Base-by-base conservation (phyloP, 495 filamentous ascomycete genomes). In the Aspergillus sclerotiicarbonarius region DNA sequence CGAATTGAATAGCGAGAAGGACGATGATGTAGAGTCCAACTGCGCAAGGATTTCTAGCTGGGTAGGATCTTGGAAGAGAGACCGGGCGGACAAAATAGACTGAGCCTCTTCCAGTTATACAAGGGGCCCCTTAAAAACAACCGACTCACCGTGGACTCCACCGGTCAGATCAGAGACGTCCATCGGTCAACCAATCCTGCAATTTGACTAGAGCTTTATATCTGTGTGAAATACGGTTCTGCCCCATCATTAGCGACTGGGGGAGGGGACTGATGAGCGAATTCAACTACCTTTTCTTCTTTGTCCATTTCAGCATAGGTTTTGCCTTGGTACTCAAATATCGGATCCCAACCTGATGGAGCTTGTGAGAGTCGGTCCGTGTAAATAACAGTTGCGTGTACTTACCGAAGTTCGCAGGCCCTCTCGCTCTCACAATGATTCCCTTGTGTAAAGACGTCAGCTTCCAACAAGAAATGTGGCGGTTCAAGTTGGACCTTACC, bases 271-370 rank as follows among this genome's bases (percentile, higher is more conserved):
- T 46, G 9, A n/a, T 25, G 13, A 50, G 12, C 41, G 15, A 41
- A 25, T 41, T 6, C 5, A 2, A 41, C 63, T 67, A 79, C 77
- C 73, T 99, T 99, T 67, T 86, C 86, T 29, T 73, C 80, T 72
- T 91, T 90, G 48, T 90, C 88, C 94, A 99, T 99, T 77, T 99
- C 94, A 21, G 94, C 95, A 67, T 96, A 98, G 74, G 94, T 98
- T 73, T 91, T 75, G 48, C 92, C 93, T 61, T 93, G 83, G 64
- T 94, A 92, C 74, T 99, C 94, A 64, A 99, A 99, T 49, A 96
- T 89, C 0, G 95, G 84, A 69, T 99, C 94, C 94, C 95, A 98
- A 12, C 92, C 92, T 91, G 29, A 43, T 12, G 30, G 37, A 35
- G 50, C 19, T 20, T 8, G 4, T 8, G n/a, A 41, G 37, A 6